Evolutionary conservation across 2,329 filamentous ascomycete genomes (phyloP).

Genomic region (Coniochaeta sp.): DNA sequence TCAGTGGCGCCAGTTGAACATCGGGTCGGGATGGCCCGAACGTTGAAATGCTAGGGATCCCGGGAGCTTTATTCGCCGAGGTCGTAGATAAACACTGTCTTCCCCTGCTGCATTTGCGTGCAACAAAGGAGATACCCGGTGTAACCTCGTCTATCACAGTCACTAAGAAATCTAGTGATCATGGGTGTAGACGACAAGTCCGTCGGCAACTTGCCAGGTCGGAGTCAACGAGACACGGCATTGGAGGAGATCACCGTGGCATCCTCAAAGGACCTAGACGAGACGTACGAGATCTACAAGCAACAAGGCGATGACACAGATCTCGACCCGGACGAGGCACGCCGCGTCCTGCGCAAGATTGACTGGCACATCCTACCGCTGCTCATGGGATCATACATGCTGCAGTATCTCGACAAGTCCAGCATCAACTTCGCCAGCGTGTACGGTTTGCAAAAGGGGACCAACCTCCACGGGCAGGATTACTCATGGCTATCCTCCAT

Average conservation of each 20-base stretch:
- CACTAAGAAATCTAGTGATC: neutral
- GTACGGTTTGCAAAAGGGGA: constrained; percentile 38
- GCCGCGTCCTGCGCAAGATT: constrained; percentile 21
- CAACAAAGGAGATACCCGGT: neutral
- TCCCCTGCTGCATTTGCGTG: neutral
- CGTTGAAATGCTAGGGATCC: neutral
- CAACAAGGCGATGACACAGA: constrained; percentile 12
- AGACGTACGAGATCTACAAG: constrained; percentile 23
- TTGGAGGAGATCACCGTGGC: constrained; percentile 2
- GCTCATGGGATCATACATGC: constrained; percentile 22
- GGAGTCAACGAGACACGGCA: neutral
- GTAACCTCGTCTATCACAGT: neutral
- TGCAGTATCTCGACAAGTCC: constrained; percentile 30
- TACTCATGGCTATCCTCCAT: constrained; percentile 38
- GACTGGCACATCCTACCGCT: constrained; percentile 21
- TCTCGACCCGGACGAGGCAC: constrained; percentile 17
- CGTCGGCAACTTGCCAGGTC: neutral
- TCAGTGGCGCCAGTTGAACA: neutral
- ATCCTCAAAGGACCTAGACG: constrained; percentile 15
- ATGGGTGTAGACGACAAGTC: neutral
- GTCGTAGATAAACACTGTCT: neutral
- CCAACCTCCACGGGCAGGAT: constrained; percentile 37
- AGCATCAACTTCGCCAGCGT: constrained; percentile 42
- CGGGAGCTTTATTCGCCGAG: neutral
- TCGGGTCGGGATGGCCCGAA: neutral